Percentiles rank a stretch among this genome's conserved stretches.
Evolutionary conservation across 2,329 filamentous ascomycete species (phyloP).

Genomic region (Tolypocladium cylindrosporum): DNA sequence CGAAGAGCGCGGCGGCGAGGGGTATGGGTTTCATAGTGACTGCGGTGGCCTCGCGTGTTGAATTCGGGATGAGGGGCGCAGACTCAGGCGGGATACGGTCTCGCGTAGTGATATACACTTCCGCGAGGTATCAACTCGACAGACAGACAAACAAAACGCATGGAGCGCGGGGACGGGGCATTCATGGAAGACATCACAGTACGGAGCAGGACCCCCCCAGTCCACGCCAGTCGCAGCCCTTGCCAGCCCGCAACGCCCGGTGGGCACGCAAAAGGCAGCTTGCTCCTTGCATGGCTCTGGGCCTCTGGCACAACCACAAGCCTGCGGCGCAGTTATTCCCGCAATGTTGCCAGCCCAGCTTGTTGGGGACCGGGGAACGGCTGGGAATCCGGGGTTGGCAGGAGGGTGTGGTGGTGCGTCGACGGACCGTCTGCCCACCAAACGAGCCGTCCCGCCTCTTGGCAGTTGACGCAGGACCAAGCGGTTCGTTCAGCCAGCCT

Average conservation of each 20-base stretch:
- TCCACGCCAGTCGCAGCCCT: background rate
- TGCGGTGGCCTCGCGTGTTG: background rate
- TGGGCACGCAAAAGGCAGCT: background rate
- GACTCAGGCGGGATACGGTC: background rate
- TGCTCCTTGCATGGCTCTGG: background rate
- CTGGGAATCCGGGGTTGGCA: background rate
- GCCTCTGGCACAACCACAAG: background rate
- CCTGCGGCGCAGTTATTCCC: background rate
- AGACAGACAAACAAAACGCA: background rate
- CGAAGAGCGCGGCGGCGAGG: conserved; percentile 3
- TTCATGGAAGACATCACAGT: background rate
- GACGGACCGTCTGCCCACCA: background rate
- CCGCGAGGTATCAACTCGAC: background rate
- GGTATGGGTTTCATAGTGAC: background rate
- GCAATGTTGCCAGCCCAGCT: background rate
- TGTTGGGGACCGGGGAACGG: background rate
- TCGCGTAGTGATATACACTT: background rate
- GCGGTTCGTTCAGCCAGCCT: too few relatives aligned
- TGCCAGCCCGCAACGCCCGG: background rate
- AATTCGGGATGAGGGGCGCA: background rate
- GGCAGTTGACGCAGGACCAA: too few relatives aligned
- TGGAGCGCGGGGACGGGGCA: background rate
- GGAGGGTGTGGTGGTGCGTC: background rate
- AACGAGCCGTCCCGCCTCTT: background rate
- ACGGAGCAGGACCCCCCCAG: background rate